Evolutionary conservation across 2,329 filamentous ascomycete genomes (phyloP), one percentile per base, ranked within the genome.

Genomic region (Phialophora verrucosa): DNA sequence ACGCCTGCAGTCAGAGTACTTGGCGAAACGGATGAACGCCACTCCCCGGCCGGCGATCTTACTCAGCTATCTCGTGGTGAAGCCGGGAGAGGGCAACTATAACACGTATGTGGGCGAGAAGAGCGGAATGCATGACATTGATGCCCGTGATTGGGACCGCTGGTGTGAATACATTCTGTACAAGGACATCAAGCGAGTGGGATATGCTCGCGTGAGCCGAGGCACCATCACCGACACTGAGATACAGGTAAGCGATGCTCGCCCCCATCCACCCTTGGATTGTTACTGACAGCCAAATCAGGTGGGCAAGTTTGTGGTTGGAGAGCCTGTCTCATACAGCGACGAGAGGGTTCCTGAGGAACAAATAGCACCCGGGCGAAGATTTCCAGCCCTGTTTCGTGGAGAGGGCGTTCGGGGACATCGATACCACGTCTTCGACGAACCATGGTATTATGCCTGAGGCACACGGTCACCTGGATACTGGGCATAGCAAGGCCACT

Each of bases 161-260:
- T 99, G 95, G 95, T 99, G 95, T 82, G 94, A 99, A 82, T 99
- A 99, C 79, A 97, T 99, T 71, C 82, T 99, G 29, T 99, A 92
- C 84, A 97, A 97, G 83, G 89, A 89, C 12, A 80, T 99, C 69
- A 90, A 89, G 79, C 86, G 94, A 68, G 90, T 91, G 0, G 94
- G 92, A 1, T 99, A 99, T 77, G 95, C 95, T 3, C 84, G 95
- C 62, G 90, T 99, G 60, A 94, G 90, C 74, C 85, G 95, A 73
- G 89, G 89, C 73, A 96, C 92, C 1, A 98, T 99, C 73, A 99
- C 95, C 12, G 95, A 99, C 76, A 99, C 95, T 1, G 95, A 99
- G 80, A 84, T 99, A 63, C 95, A 99, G 83, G 91, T 88, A 81
- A 74, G 82, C 74, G 59, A 17, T 20, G 27, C 32, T 29, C 44